Evolutionary conservation across 371 early-diverging fungal genomes (phyloP).

Genomic region (Mucor ambiguus): DNA sequence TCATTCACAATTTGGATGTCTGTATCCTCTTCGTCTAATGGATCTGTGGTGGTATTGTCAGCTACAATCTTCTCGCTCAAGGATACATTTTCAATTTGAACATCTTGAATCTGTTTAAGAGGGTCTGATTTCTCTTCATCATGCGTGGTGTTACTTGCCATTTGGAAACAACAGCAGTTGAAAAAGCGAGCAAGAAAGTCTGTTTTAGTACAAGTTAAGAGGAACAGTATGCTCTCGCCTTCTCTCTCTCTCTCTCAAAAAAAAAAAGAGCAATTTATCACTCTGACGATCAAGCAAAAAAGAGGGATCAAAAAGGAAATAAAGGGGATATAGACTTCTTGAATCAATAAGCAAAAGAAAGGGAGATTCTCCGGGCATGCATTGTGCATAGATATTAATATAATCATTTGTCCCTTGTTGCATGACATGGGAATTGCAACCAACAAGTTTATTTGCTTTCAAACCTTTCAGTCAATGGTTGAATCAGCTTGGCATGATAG

Average conservation of each 20-base stretch:
- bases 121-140: background rate
- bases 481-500: slow-evolving; percentile 42
- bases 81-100: background rate
- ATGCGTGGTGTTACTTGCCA: background rate
- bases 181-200: no score
- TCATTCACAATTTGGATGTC: slow-evolving; percentile 43
- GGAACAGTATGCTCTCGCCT: background rate
- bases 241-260: background rate
- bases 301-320: background rate
- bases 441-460: slow-evolving; percentile 1
- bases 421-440: background rate
- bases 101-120: background rate
- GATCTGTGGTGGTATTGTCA: background rate
- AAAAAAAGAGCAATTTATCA: background rate
- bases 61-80: background rate
- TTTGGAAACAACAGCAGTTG: background rate
- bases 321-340: background rate
- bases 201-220: background rate
- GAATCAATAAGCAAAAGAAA: background rate
- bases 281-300: background rate
- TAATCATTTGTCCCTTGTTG: background rate
- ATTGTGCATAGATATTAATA: background rate
- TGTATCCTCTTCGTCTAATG: slow-evolving; percentile 20
- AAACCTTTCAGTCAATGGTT: slow-evolving; percentile 36
- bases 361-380: background rate